These are phyloP conservation scores for Cladophialophora yegresii DNA, from an alignment of 2,329 filamentous ascomycete species.

Conservation along the genomic window DNA sequence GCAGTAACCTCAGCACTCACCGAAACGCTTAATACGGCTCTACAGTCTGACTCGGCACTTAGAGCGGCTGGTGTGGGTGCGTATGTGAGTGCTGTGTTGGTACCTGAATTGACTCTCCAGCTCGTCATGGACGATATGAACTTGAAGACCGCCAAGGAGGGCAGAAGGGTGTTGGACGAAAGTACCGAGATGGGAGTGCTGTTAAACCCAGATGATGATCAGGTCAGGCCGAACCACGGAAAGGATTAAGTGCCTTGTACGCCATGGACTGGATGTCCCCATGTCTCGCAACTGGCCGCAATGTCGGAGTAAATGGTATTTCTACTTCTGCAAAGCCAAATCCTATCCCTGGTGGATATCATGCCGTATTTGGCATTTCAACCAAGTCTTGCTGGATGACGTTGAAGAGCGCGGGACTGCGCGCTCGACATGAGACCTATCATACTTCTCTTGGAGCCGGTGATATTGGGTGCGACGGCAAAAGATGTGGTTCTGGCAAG, in stretches of 20 bases:
- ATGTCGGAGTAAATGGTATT: background rate
- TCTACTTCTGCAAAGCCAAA: background rate
- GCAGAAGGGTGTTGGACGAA: conserved; percentile 61
- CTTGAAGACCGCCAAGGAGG: conserved; percentile 44
- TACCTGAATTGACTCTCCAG: conserved; percentile 65
- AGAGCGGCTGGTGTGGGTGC: conserved; percentile 65
- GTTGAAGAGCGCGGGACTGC: background rate
- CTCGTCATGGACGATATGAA: conserved; percentile 63
- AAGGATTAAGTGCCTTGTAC: conserved; percentile 33
- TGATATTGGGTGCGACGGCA: background rate
- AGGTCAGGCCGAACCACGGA: conserved; percentile 48
- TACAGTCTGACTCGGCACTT: conserved; percentile 66
- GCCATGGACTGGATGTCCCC: background rate
- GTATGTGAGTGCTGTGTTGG: conserved; percentile 73
- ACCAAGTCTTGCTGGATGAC: background rate
- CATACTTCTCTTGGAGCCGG: no score
- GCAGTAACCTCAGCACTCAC: conserved; percentile 28
- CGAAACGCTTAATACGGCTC: conserved; percentile 62
- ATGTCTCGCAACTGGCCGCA: background rate
- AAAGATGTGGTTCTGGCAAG: background rate
- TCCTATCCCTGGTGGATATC: background rate
- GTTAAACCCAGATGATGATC: conserved; percentile 65
- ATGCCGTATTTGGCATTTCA: background rate
- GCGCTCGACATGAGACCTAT: background rate
- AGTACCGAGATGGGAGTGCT: conserved; percentile 69